Percentiles rank a stretch among this genome's conserved stretches.
phyloP scores from a whole-genome alignment of 2,329 filamentous ascomycete genomes.

The Phaeophleospora eucalypticola region DNA sequence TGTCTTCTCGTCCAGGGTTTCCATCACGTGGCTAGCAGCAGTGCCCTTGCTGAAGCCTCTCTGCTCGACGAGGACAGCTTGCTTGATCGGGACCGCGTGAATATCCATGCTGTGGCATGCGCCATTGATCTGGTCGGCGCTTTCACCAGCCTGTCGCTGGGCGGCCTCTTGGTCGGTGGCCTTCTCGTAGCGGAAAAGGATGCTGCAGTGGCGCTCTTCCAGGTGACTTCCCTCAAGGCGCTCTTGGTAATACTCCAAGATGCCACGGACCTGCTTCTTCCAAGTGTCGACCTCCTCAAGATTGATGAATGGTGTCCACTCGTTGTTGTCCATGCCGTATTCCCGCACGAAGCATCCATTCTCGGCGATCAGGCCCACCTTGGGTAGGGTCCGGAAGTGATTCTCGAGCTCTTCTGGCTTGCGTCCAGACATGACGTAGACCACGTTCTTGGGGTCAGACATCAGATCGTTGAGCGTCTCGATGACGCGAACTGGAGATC shows the following conservation, averaged over 20 bases:
- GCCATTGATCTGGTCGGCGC: constrained; percentile 92
- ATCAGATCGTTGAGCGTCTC: constrained; percentile 78
- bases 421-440: constrained; percentile 91
- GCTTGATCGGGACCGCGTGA: constrained; percentile 72
- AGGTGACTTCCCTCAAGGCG: constrained; percentile 83
- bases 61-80: constrained; percentile 78
- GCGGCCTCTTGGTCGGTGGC: constrained; percentile 74
- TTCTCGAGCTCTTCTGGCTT: constrained; percentile 83
- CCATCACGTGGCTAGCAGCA: constrained; percentile 71
- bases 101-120: constrained; percentile 79
- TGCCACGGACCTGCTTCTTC: constrained; percentile 78
- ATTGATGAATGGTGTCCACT: constrained; percentile 77
- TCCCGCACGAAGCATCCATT: constrained; percentile 88
- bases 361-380: constrained; percentile 85
- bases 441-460: constrained; percentile 72
- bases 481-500: constrained; percentile 79
- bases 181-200: constrained; percentile 85
- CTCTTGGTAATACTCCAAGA: constrained; percentile 84
- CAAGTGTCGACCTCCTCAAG: constrained; percentile 65
- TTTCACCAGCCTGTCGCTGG: constrained; percentile 77
- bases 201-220: constrained; percentile 84
- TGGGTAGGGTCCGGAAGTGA: constrained; percentile 77
- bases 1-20: constrained; percentile 33
- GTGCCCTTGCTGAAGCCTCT: constrained; percentile 83
- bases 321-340: constrained; percentile 49